Percentiles rank a stretch among this genome's conserved stretches.
Conservation (phyloP, 176 grass and related monocot genomes). For the Dactylis glomerata region DNA sequence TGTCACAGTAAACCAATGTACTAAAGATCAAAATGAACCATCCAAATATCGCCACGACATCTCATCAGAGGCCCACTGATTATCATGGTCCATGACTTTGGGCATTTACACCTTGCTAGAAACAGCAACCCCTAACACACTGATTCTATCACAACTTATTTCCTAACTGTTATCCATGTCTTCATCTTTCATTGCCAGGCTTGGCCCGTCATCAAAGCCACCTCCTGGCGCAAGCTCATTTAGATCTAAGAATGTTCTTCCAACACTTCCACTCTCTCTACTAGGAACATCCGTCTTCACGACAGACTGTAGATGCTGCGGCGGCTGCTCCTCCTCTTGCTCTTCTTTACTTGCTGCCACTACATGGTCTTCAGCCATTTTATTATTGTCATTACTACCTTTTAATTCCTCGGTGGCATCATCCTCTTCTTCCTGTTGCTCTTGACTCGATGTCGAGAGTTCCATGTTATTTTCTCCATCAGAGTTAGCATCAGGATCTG, state of each 20-base stretch:
- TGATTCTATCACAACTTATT: slow-evolving; percentile 27
- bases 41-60: slow-evolving; percentile 20
- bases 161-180: slow-evolving; percentile 72
- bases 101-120: slow-evolving; percentile 30
- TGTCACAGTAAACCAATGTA: slow-evolving; percentile 33
- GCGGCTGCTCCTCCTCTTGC: slow-evolving; percentile 30
- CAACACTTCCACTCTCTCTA: slow-evolving; percentile 44
- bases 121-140: slow-evolving; percentile 3
- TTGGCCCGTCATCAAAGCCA: slow-evolving; percentile 83
- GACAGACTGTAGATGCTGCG: slow-evolving; percentile 31
- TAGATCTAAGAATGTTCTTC: slow-evolving; percentile 92
- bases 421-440: slow-evolving; percentile 60
- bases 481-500: slow-evolving; percentile 56
- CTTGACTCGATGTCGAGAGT: slow-evolving; percentile 80
- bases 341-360: slow-evolving; percentile 53
- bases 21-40: slow-evolving; percentile 25
- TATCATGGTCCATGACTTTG: not conserved
- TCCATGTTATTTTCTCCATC: slow-evolving; percentile 64
- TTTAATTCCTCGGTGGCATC: slow-evolving; percentile 55
- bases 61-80: slow-evolving; percentile 23
- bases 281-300: slow-evolving; percentile 52
- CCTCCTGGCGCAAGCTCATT: slow-evolving; percentile 92
- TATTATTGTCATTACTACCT: slow-evolving; percentile 34
- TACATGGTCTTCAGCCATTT: slow-evolving; percentile 41
- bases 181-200: slow-evolving; percentile 60